phyloP scores from a whole-genome alignment of 306 rosid genomes.

The Castanospermum australe region DNA sequence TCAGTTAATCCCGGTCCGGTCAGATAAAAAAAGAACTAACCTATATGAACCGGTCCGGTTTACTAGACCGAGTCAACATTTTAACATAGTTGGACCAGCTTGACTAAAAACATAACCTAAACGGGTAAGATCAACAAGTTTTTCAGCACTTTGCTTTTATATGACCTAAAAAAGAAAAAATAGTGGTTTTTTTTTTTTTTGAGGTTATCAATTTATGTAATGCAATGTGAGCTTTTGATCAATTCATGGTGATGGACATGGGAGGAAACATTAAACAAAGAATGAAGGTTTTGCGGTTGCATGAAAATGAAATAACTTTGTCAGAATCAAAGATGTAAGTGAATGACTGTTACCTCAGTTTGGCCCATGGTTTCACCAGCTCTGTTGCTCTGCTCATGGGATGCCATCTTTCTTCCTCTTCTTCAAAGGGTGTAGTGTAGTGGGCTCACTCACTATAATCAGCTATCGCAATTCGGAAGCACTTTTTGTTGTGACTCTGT shows the following conservation, averaged over 20 bases:
- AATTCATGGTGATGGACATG: not conserved
- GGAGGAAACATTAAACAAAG: not conserved
- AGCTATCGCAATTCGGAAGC: not conserved
- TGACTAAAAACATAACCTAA: too few species aligned
- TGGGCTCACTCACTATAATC: not conserved
- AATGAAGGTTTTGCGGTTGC: not conserved
- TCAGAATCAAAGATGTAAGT: not conserved
- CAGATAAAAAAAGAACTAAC: too few species aligned
- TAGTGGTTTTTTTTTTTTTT: too few species aligned
- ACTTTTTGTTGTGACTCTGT: not conserved
- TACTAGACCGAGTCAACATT: too few species aligned
- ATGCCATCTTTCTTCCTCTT: conserved; percentile 48
- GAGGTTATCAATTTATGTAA: too few species aligned
- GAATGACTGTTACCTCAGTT: conserved; percentile 43
- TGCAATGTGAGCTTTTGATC: not conserved
- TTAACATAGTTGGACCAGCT: too few species aligned
- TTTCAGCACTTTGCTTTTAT: too few species aligned
- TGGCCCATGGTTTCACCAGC: conserved; percentile 59
- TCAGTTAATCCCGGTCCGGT: too few species aligned
- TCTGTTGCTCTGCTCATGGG: conserved; percentile 36
- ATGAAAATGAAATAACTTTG: not conserved
- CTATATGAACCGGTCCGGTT: too few species aligned
- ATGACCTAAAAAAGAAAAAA: too few species aligned
- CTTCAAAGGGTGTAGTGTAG: not conserved
- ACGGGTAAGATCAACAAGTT: too few species aligned